Percentiles rank a stretch among this genome's conserved stretches.
These are phyloP conservation scores for Backusella tarrabulga DNA, from an alignment of 192 early-diverging fungal species.

Conservation along the genomic window DNA sequence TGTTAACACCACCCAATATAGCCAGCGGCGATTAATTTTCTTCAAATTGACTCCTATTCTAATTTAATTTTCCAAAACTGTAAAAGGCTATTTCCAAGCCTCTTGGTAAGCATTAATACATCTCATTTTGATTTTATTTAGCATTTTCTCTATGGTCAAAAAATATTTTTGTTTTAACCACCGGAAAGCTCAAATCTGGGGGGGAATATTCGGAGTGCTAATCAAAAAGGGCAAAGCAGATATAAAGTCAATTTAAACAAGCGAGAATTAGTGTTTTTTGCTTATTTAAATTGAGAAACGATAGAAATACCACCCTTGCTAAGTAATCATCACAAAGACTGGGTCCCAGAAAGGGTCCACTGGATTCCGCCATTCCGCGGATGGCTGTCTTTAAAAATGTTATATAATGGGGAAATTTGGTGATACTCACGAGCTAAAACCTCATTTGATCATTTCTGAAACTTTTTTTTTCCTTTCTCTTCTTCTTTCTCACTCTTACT, in stretches of 20 bases:
- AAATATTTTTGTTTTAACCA: background rate
- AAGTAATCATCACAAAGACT: background rate
- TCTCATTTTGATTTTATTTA: background rate
- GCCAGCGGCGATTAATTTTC: background rate
- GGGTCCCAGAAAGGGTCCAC: conserved; percentile 4
- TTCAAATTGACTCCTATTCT: background rate
- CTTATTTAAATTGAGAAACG: conserved; percentile 2
- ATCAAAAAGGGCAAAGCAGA: background rate
- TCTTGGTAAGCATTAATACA: background rate
- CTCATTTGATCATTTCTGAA: conserved; percentile 10
- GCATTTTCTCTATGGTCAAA: background rate
- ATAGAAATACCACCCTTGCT: background rate
- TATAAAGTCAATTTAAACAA: background rate
- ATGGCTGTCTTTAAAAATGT: background rate
- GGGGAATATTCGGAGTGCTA: background rate
- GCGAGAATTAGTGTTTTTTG: background rate
- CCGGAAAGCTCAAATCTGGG: background rate
- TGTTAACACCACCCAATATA: background rate
- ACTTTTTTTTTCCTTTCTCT: background rate
- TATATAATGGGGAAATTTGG: conserved; percentile 4
- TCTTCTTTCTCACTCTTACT: conserved; percentile 4
- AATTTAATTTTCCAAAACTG: too few species aligned
- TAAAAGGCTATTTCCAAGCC: background rate
- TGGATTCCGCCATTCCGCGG: background rate
- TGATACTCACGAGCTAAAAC: conserved; percentile 9